Conservation (phyloP, 371 early-diverging fungal genomes). For the Nematocida ironsii region DNA sequence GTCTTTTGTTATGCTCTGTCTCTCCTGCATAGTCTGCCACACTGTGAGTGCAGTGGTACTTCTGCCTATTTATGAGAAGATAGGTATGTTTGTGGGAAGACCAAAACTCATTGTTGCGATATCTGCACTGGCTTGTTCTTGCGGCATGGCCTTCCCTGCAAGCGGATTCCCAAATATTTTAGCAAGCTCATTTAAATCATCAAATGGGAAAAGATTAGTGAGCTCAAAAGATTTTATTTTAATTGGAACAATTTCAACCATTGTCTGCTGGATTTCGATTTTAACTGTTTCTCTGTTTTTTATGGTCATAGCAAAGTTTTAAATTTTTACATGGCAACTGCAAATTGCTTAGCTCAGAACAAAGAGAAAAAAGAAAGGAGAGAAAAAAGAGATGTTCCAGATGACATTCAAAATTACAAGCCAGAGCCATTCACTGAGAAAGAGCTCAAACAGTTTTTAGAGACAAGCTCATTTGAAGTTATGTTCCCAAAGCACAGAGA, state of each 20-base stretch:
- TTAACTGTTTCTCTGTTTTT: conserved; percentile 29
- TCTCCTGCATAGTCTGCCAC: conserved; percentile 54
- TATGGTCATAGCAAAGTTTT: conserved; percentile 29
- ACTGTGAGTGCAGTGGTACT: conserved; percentile 51
- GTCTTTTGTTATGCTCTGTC: conserved; percentile 42
- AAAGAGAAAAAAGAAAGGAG: not conserved
- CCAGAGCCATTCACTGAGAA: conserved; percentile 80
- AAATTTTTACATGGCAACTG: conserved; percentile 13
- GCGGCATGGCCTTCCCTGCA: conserved; percentile 55
- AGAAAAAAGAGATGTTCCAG: not conserved
- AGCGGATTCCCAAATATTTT: conserved; percentile 58
- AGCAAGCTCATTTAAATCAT: not conserved
- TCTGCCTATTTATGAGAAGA: conserved; percentile 47
- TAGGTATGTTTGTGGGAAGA: conserved; percentile 13
- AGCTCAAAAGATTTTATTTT: conserved; percentile 21
- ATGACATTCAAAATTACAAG: conserved; percentile 62
- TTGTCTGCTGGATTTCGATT: conserved; percentile 37
- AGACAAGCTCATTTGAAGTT: conserved; percentile 90
- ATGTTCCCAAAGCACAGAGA: conserved; percentile 96
- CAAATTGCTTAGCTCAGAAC: conserved; percentile 11
- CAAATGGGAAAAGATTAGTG: not conserved
- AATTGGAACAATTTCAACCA: conserved; percentile 31
- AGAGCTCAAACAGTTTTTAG: conserved; percentile 79
- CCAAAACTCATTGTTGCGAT: conserved; percentile 33
- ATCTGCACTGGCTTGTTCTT: conserved; percentile 42